Conservation (phyloP, 257 asterid genomes). For the Solanum microdontum region DNA sequence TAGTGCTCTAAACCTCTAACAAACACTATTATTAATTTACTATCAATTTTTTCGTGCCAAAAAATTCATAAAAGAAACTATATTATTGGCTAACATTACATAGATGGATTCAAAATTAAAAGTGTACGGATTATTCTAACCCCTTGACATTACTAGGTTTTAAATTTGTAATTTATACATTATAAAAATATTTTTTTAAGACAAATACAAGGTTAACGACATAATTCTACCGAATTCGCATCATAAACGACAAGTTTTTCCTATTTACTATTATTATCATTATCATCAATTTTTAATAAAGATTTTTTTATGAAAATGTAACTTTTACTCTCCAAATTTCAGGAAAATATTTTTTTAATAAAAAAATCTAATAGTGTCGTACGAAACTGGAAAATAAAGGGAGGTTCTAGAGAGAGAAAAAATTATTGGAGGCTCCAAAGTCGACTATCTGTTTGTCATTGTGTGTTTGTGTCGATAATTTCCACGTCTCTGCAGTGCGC, state of each 20-base stretch:
- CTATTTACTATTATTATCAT: not conserved
- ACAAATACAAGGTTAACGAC: not conserved
- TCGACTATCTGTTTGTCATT: not conserved
- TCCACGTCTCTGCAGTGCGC: conserved; percentile 11
- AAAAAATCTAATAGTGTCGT: not conserved
- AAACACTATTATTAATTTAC: not conserved
- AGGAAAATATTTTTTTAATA: not conserved
- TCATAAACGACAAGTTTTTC: not conserved
- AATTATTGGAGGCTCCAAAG: not conserved
- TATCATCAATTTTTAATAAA: not conserved
- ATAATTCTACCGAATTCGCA: not conserved
- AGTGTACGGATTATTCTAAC: not conserved
- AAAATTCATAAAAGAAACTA: not conserved
- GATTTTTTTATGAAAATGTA: not conserved
- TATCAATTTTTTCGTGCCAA: not conserved
- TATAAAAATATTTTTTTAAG: not conserved
- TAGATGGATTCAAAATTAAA: not conserved
- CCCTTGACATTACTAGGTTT: not conserved
- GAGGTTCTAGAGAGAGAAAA: not conserved
- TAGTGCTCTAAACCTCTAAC: not conserved
- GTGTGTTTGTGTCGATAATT: not conserved
- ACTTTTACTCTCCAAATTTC: not conserved
- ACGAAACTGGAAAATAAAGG: not conserved
- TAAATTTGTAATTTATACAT: not conserved
- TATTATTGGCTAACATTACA: not conserved